phyloP scores from a whole-genome alignment of 176 grass and related monocot species.

The Calamus simplicifolius region DNA sequence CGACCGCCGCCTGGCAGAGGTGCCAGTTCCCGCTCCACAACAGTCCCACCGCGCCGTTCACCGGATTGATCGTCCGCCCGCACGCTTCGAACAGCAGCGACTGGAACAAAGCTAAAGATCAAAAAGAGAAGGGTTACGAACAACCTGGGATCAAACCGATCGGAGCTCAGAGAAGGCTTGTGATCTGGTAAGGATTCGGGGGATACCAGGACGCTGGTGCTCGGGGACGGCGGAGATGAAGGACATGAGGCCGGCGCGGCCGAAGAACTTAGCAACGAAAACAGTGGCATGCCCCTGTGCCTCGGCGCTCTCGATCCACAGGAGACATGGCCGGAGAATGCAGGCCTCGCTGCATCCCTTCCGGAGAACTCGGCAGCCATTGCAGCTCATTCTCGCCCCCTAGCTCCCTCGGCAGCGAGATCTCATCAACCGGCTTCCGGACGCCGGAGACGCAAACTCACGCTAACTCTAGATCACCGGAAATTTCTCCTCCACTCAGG shows the following conservation, averaged over 20 bases:
- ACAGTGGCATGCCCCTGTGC: constrained; percentile 95
- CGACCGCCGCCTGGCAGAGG: constrained; percentile 73
- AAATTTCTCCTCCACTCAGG: background rate
- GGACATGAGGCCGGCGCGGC: constrained; percentile 85
- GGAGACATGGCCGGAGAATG: constrained; percentile 80
- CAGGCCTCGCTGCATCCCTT: constrained; percentile 93
- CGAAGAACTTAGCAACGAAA: constrained; percentile 96
- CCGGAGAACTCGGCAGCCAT: constrained; percentile 91
- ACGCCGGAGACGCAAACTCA: too few species aligned
- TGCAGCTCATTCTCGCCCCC: constrained; percentile 67
- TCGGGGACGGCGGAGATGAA: constrained; percentile 87
- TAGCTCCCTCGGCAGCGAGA: too few species aligned
- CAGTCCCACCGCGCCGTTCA: constrained; percentile 76
- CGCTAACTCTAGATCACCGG: too few species aligned
- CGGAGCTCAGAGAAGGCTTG: too few species aligned
- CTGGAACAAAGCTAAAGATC: constrained; percentile 62
- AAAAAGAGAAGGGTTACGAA: too few species aligned
- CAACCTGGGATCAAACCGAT: too few species aligned
- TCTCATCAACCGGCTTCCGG: too few species aligned
- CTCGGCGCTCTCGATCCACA: constrained; percentile 70
- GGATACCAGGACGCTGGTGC: constrained; percentile 53
- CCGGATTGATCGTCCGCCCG: constrained; percentile 94
- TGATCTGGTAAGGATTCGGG: too few species aligned
- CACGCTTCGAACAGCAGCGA: constrained; percentile 90
- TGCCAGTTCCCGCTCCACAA: constrained; percentile 78